Evolutionary conservation across 2,329 filamentous ascomycete species (phyloP), one percentile per base, ranked within the genome.

Genomic region (Cladophialophora chaetospira): DNA sequence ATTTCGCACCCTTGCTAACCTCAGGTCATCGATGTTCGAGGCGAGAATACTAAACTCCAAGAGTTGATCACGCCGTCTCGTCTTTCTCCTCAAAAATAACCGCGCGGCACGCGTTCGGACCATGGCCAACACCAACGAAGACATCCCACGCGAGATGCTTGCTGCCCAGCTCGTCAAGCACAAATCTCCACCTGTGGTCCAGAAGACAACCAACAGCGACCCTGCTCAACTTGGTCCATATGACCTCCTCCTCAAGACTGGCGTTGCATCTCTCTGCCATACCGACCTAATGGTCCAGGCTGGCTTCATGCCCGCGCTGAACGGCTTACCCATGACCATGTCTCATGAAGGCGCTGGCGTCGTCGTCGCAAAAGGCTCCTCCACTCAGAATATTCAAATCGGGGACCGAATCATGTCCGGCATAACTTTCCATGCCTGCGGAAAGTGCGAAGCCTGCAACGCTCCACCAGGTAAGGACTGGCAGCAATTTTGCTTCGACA

Each of bases 221-320:
- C n/a, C n/a, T n/a, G n/a, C n/a, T n/a, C n/a, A n/a, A n/a, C n/a
- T n/a, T n/a, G 68, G 70, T 3, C 74, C 78, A 0, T 64, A 79
- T 61, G 82, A 86, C 61, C 70, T 87, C 13, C 75, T 86, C 28
- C 73, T 86, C 63, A 82, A 82, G 67, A 72, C 83, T 51, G 82
- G 79, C 52, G 81, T 81, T 17, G 83, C 81, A 5, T 83, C 81
- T 1, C 77, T 84, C 65, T 86, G 83, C 72, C 83, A 86, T 70
- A 86, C 84, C 1, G 83, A 86, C 70, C 69, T 70, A 59, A 82
- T 85, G 79, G 81, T 84, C 2, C 64, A 66, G 9, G 64, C 72
- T 1, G 82, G 82, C 47, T 67, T 75, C 38, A 78, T 85, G 67
- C 45, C 25, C 25, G 21, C 19, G 8, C 13, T 11, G 21, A 9